A percentile compares a stretch with the other conserved stretches of the same genome.
phyloP scores from a whole-genome alignment of 2,329 filamentous ascomycete species.

The Aureobasidium leucospermi region DNA sequence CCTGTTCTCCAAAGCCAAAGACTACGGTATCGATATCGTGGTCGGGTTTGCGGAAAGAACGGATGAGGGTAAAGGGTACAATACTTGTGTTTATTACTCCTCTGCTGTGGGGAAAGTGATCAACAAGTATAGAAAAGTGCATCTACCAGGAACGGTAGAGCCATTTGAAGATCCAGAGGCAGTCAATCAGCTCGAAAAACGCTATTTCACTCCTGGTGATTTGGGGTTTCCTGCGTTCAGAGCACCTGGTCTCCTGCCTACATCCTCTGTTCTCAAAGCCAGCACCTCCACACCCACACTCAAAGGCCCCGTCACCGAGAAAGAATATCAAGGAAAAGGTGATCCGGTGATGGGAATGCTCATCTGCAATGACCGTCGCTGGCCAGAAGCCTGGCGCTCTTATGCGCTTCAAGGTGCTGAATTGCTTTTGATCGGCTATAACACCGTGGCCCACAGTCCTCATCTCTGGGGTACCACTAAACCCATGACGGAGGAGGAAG shows the following conservation, averaged over 20 bases:
- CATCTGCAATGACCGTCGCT: constrained; percentile 50
- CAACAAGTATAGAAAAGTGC: constrained; percentile 49
- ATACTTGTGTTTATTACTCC: constrained; percentile 47
- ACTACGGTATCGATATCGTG: constrained; percentile 43
- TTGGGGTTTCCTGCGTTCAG: constrained; percentile 49
- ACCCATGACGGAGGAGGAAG: constrained; percentile 37
- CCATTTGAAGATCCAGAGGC: constrained; percentile 42
- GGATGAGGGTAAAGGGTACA: constrained; percentile 40
- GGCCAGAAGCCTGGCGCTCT: constrained; percentile 47
- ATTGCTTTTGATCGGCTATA: constrained; percentile 44
- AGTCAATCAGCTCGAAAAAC: constrained; percentile 49
- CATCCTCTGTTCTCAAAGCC: constrained; percentile 19
- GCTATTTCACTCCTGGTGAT: constrained; percentile 47
- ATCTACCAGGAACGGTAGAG: constrained; percentile 48
- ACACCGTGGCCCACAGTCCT: constrained; percentile 42
- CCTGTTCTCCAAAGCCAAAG: constrained; percentile 43
- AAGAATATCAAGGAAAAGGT: constrained; percentile 27
- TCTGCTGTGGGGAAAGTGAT: constrained; percentile 36
- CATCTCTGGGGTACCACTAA: constrained; percentile 38
- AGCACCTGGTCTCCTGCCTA: constrained; percentile 38
- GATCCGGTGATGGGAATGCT: constrained; percentile 50
- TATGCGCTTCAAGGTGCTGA: constrained; percentile 47
- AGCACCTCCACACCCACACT: constrained; percentile 7
- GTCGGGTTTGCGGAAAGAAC: constrained; percentile 48
- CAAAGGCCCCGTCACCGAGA: background rate